Percentiles rank a stretch among this genome's conserved stretches.
These are phyloP conservation scores for Pseudogymnoascus verrucosus DNA, from an alignment of 2,329 filamentous ascomycete species.

Conservation along the genomic window DNA sequence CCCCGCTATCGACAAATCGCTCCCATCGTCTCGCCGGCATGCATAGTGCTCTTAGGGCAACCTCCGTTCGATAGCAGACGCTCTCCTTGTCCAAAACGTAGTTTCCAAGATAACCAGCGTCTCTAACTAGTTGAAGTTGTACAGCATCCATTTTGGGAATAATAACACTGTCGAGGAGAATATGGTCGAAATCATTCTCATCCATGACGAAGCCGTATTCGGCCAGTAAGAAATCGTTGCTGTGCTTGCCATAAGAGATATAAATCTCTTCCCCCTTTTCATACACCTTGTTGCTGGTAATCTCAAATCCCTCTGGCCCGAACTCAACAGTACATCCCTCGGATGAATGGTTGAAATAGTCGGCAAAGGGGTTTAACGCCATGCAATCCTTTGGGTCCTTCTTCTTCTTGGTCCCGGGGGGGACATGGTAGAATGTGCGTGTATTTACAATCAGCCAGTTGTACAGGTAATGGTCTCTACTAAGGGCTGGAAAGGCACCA, in stretches of 20 bases:
- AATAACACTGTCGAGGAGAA: slow-evolving; percentile 24
- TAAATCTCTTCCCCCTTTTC: slow-evolving; percentile 54
- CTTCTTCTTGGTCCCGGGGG: slow-evolving; percentile 28
- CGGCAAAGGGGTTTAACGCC: slow-evolving; percentile 63
- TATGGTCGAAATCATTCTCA: slow-evolving; percentile 19
- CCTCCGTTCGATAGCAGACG: slow-evolving; percentile 49
- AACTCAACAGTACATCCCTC: slow-evolving; percentile 45
- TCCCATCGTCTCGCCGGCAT: slow-evolving; percentile 35
- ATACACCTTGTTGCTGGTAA: slow-evolving; percentile 45
- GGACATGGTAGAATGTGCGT: slow-evolving; percentile 52
- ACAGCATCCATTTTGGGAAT: slow-evolving; percentile 18
- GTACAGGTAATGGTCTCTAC: slow-evolving; percentile 39
- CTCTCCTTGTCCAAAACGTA: slow-evolving; percentile 43
- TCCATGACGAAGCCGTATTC: slow-evolving; percentile 44
- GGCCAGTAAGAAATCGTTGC: slow-evolving; percentile 63
- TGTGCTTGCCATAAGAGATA: slow-evolving; percentile 62
- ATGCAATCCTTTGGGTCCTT: slow-evolving; percentile 49
- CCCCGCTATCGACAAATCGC: slow-evolving; percentile 38
- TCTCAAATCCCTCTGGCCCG: slow-evolving; percentile 42
- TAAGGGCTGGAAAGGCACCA: slow-evolving; percentile 33
- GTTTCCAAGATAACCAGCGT: slow-evolving; percentile 40
- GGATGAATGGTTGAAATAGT: slow-evolving; percentile 58
- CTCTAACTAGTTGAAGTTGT: slow-evolving; percentile 35
- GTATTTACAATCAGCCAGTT: slow-evolving; percentile 55
- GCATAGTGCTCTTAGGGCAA: slow-evolving; percentile 38